Evolutionary conservation across 768 basidiomycete genomes (phyloP), one percentile per base, ranked within the genome.

Genomic region (Pisolithus tinctorius): DNA sequence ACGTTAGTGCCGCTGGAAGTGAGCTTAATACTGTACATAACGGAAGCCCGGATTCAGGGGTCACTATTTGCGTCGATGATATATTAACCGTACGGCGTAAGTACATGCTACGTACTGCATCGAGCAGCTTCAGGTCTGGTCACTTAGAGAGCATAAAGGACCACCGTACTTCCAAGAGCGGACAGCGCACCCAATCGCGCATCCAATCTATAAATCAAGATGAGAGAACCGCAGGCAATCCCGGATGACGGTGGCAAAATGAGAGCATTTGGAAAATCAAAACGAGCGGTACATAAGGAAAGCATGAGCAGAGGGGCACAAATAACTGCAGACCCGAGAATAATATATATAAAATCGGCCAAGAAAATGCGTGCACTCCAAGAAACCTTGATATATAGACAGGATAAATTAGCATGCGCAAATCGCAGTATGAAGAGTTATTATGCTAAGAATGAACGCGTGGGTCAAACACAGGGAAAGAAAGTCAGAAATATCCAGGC

Each of bases 401-500:
- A 47, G 25, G 45, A 47, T 47, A 47, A 47, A 47, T 47, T 47
- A 47, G 31, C 31, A 31, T 47, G 17, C 8, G 6, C 45, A 44
- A 44, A 44, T 26, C 26, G 27, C 16, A 44, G 27, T 16, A 25
- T n/a, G 27, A 41, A 41, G 40, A 17, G 14, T 17, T 25, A 41
- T 17, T 7, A 25, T 29, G 14, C 27, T 16, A 26, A n/a, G 43
- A 29, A 44, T 29, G 43, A 29, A 23, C 1, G 26, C 34, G 11
- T 14, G 4, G 34, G 9, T 34, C 31, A 34, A 34, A 11, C 34
- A 34, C 34, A 5, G 31, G n/a, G 27, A 20, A 46, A 46, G 2
- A n/a, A 36, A 37, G 29, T 66, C 55, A 65, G 53, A 64, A 66
- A 45, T 61, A 64, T 16, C 64, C 64, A 25, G 62, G 62, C 31